Conservation (phyloP, 75 land plant species). For the Isoetes taiwanensis region DNA sequence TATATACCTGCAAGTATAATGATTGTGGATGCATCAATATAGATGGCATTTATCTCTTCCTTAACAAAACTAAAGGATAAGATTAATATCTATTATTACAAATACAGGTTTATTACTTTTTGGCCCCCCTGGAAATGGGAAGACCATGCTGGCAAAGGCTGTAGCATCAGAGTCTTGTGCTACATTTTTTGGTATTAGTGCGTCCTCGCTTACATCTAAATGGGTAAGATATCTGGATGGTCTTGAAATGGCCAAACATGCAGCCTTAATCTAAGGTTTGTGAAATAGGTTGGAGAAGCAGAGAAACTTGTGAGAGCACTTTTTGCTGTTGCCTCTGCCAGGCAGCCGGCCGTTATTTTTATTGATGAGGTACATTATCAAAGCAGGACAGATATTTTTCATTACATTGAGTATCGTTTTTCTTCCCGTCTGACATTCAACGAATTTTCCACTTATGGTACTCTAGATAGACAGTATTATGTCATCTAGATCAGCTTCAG, state of each 20-base stretch:
- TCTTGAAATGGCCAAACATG: background rate
- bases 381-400: background rate
- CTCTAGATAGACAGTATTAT: conserved; percentile 87
- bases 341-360: conserved; percentile 92
- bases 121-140: conserved; percentile 99
- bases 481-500: conserved; percentile 71
- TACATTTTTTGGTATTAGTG: conserved; percentile 90
- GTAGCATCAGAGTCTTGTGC: conserved; percentile 94
- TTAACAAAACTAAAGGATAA: too few relatives aligned
- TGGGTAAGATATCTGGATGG: conserved; percentile 45
- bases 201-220: conserved; percentile 92
- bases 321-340: conserved; percentile 71
- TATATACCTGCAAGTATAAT: too few relatives aligned
- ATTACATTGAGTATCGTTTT: conserved; percentile 3
- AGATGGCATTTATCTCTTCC: too few relatives aligned
- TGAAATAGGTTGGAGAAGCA: conserved; percentile 71
- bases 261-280: background rate
- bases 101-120: conserved; percentile 76
- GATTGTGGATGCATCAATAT: too few relatives aligned
- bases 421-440: background rate
- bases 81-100: too few relatives aligned
- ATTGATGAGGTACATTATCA: conserved; percentile 63
- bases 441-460: conserved; percentile 3
- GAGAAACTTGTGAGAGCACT: conserved; percentile 91
- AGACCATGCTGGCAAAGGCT: conserved; percentile 98